Evolutionary conservation across 352 stramenopile species (phyloP), one percentile per base, ranked within the genome.

Genomic region (Pythium plurisporium): DNA sequence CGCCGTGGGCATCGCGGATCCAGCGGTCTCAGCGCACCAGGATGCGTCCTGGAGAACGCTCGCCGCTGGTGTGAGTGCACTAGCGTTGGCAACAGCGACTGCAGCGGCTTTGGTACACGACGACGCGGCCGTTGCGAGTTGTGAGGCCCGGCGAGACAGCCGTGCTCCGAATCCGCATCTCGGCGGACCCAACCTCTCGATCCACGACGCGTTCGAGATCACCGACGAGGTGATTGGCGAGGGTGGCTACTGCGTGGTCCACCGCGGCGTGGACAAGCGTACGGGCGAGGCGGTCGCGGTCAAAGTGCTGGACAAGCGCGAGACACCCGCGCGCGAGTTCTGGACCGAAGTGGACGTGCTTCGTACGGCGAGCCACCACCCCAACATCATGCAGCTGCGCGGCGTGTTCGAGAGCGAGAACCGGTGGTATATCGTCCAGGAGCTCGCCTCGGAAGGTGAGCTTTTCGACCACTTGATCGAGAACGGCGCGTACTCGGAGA

Each of bases 401-500:
- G 80, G 66, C 26, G 84, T 85, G 19, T 93, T 81, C 56, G 82
- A 91, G 64, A 87, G 72, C 26, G 75, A 87, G 22, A 73, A 71
- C 27, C 76, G 65, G 49, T 93, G 80, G 80, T 91, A 86, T 57
- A 91, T 93, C 55, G 82, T 93, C 14, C 76, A 89, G 60, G 84
- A 95, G 38, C 72, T 94, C 43, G 82, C 86, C 27, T 77, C 83
- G n/a, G 84, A 87, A 33, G 86, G 84, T 25, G 87, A 96, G 64
- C 67, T 96, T 3, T 94, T 96, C 36, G 87, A 96, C 61, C 81
- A 92, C 65, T 62, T 96, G 44, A 76, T 94, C 38, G 72, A 77
- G 29, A 87, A 93, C 47, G 87, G 87, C 29, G 77, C 86, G n/a
- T 95, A 94, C 61, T 91, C 75, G 20, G 89, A 97, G 71, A 69